These are phyloP conservation scores for Penicillium bialowiezense DNA, from an alignment of 495 filamentous ascomycete genomes.

Conservation along the genomic window DNA sequence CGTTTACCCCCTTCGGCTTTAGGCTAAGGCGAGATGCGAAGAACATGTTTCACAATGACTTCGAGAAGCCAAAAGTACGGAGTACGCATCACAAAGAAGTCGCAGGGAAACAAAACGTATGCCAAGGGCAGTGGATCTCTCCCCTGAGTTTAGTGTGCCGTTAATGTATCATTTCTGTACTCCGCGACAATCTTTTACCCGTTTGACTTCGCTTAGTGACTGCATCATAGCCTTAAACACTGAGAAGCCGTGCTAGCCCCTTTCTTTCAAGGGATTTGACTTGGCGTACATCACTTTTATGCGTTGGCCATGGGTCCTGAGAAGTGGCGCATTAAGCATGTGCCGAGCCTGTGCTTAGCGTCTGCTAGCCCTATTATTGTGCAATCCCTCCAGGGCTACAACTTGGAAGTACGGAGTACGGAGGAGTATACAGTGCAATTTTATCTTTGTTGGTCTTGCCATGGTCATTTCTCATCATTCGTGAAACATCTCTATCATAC, in stretches of 20 bases:
- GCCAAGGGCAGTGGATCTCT: constrained; percentile 6
- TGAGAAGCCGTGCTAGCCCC: too few species aligned
- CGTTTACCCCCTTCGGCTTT: too few species aligned
- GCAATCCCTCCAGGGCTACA: too few species aligned
- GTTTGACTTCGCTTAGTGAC: background rate
- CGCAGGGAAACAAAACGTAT: too few species aligned
- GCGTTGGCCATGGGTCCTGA: background rate
- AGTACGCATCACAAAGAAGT: too few species aligned
- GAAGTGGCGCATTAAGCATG: constrained; percentile 5
- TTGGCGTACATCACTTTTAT: constrained; percentile 1
- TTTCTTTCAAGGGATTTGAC: background rate
- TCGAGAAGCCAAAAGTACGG: too few species aligned
- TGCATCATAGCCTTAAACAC: too few species aligned
- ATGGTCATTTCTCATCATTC: constrained; percentile 6
- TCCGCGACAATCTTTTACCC: constrained; percentile 4
- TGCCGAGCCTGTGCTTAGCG: background rate
- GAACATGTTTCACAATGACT: too few species aligned
- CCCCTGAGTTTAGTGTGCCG: constrained; percentile 4
- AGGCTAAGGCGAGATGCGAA: too few species aligned
- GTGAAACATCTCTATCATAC: constrained; percentile 2
- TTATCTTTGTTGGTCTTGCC: too few species aligned
- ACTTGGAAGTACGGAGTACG: background rate
- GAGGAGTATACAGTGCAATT: background rate
- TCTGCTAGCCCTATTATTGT: background rate
- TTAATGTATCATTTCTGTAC: background rate